phyloP scores from a whole-genome alignment of 31 red algal species.

The Odonthalia washingtoniensis region DNA sequence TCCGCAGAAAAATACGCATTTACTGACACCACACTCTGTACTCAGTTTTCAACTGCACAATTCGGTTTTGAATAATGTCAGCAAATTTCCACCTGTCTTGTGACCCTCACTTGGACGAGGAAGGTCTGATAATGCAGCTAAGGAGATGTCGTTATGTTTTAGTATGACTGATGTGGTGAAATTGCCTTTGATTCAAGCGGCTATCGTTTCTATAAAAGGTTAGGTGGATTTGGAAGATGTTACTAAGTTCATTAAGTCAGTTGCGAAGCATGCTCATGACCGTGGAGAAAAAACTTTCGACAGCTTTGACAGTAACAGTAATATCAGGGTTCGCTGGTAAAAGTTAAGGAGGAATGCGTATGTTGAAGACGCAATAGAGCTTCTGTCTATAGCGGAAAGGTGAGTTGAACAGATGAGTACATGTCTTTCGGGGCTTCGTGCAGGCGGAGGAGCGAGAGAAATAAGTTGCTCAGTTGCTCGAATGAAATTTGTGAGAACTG shows the following conservation, averaged over 20 bases:
- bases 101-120: not conserved
- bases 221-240: too few relatives aligned
- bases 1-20: too few relatives aligned
- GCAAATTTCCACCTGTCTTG: not conserved
- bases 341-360: conserved; percentile 59
- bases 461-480: conserved; percentile 75
- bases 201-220: conserved; percentile 35
- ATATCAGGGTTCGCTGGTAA: conserved; percentile 43
- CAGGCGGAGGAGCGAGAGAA: conserved; percentile 21
- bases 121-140: not conserved
- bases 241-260: too few relatives aligned
- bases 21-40: too few relatives aligned
- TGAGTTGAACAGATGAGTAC: conserved; percentile 42
- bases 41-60: too few relatives aligned
- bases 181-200: conserved; percentile 17
- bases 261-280: too few relatives aligned
- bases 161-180: conserved; percentile 31
- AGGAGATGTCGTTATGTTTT: not conserved
- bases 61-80: not conserved
- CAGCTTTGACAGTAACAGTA: conserved; percentile 44
- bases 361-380: conserved; percentile 50
- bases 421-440: conserved; percentile 52
- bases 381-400: conserved; percentile 46
- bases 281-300: too few relatives aligned
- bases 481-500: conserved; percentile 83